Conservation (phyloP, 768 basidiomycete genomes). For the Pulveroboletus sp. region DNA sequence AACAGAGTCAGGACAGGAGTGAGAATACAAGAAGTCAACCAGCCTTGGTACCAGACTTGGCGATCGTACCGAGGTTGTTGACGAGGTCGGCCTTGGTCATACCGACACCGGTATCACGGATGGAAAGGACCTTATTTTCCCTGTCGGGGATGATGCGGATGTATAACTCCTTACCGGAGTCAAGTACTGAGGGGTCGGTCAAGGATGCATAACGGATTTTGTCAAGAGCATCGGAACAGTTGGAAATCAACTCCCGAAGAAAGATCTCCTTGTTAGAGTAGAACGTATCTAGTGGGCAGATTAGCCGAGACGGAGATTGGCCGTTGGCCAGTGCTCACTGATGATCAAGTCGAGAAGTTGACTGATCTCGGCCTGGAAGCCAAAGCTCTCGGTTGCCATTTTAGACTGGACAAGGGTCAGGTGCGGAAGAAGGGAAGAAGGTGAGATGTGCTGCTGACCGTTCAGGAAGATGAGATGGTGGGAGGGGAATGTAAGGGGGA, state of each 20-base stretch:
- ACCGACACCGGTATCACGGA: conserved; percentile 96
- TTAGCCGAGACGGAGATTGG: conserved; percentile 5
- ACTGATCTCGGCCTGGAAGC: conserved; percentile 99
- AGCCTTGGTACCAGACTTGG: conserved; percentile 91
- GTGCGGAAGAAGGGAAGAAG: background rate
- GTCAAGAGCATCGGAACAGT: conserved; percentile 96
- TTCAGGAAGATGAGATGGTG: conserved; percentile 7
- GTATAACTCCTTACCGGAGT: conserved; percentile 86
- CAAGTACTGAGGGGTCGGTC: conserved; percentile 88
- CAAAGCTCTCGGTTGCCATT: conserved; percentile 85
- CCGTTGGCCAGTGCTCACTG: conserved; percentile 50
- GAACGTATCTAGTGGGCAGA: conserved; percentile 73
- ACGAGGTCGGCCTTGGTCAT: conserved; percentile 99
- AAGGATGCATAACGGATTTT: conserved; percentile 97
- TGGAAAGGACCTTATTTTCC: conserved; percentile 85
- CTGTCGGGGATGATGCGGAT: conserved; percentile 95
- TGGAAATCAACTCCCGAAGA: conserved; percentile 97
- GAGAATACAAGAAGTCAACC: conserved; percentile 9
- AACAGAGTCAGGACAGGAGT: conserved; percentile 8
- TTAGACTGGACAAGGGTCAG: conserved; percentile 21
- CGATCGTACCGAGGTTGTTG: conserved; percentile 97
- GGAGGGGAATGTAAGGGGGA: background rate
- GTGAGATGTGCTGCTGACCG: conserved; percentile 8
- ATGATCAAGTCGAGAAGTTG: conserved; percentile 98
- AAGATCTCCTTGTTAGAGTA: conserved; percentile 99